Percentiles rank a stretch among this genome's conserved stretches.
phyloP scores from a whole-genome alignment of 2,329 filamentous ascomycete genomes.

The Cercospora sp. region DNA sequence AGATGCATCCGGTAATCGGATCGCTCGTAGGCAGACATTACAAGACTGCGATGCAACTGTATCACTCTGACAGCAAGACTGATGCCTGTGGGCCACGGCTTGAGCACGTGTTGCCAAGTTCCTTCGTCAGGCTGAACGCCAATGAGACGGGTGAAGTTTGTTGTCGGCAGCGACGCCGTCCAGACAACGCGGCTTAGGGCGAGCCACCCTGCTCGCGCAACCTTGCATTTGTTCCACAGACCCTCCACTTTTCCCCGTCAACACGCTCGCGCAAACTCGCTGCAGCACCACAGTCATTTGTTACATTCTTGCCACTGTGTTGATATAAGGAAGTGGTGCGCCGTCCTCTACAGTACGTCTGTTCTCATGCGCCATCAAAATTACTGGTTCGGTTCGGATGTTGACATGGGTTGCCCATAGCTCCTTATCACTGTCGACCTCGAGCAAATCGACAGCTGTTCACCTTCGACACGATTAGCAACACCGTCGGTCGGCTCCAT shows the following conservation, averaged over 20 bases:
- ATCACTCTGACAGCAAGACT: neutral
- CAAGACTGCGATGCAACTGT: neutral
- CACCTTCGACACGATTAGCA: neutral
- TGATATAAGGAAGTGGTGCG: neutral
- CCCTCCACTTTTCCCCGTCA: neutral
- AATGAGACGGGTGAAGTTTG: constrained; percentile 1
- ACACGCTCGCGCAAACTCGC: constrained; percentile 3
- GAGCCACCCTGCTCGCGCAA: constrained; percentile 1
- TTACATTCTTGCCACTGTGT: neutral
- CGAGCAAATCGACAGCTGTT: constrained; percentile 1
- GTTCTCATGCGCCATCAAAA: neutral
- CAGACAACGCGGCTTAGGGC: constrained; percentile 8
- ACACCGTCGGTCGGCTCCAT: neutral
- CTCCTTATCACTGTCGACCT: constrained; percentile 14
- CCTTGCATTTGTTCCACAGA: constrained; percentile 3
- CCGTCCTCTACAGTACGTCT: constrained; percentile 6
- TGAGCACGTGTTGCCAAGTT: constrained; percentile 2
- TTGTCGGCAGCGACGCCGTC: neutral
- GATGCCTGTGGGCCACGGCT: neutral
- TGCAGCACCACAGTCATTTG: constrained; percentile 2
- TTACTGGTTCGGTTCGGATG: neutral
- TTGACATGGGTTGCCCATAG: constrained; percentile 8
- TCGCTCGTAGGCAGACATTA: neutral
- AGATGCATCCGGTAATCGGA: neutral
- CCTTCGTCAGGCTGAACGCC: neutral